Evolutionary conservation across 192 early-diverging fungal genomes (phyloP), one percentile per base, ranked within the genome.

Genomic region (Mortierella hygrophila): DNA sequence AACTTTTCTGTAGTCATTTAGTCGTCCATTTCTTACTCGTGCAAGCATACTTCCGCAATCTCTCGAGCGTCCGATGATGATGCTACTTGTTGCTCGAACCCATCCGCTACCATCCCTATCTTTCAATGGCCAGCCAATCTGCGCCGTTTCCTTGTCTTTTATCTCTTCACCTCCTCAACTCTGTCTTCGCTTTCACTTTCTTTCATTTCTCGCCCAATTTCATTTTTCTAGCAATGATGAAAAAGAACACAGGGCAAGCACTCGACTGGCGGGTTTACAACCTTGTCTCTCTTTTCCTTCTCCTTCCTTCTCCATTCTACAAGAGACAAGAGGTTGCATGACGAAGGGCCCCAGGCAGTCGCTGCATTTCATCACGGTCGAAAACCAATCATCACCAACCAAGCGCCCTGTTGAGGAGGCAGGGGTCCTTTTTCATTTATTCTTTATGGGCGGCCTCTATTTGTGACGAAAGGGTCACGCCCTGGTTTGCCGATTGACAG

Each of bases 381-480:
- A 65, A 65, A 65, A 65, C 60, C 60, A n/a, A n/a, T n/a, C n/a
- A n/a, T n/a, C n/a, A n/a, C n/a, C n/a, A 65, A 35, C 60, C 60
- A 65, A 65, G 26, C 60, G 9, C 60, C 60, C 60, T 65, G 60
- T 65, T 65, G 29, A 29, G 13, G 6, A 29, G 3, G 35, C 7
- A 1, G 44, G 13, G 44, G 44, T 13, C 35, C 26, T 68, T 68
- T 68, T 15, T 71, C 41, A 6, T 41, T 70, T 41, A 6, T 6
- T 41, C 35, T 20, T 40, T 32, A 35, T 46, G 44, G 44, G 13
- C 3, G 38, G 68, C 15, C 68, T 41, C 21, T 18, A 60, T 60
- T 60, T 60, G n/a, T n/a, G 9, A 60, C 44, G 13, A 23, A 65
- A 65, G 29, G 26, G 60, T 32, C 60, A 65, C 29, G 60, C 60